Evolutionary conservation across 345 rosid genomes (phyloP), one percentile per base, ranked within the genome.

Genomic region (Moricandia arvensis): DNA sequence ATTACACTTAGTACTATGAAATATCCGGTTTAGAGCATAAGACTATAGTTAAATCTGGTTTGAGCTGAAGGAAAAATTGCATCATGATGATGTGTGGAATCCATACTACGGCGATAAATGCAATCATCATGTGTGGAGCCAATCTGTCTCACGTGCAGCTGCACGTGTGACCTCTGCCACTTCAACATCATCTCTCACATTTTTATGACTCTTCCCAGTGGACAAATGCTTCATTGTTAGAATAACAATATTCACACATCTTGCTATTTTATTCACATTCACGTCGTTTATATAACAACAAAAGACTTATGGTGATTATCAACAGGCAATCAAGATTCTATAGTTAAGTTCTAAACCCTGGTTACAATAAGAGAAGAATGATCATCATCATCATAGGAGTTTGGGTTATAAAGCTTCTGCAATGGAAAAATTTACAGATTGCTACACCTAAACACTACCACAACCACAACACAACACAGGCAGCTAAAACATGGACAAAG

Each of bases 361-460:
- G 47, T 38, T 10, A 37, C 43, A 37, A 9, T 21, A 37, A 37
- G 4, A 37, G 43, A 37, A 9, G 43, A 37, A 4, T 34, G 38
- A 34, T 1, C 38, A 34, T 34, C 9, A 34, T 8, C 31, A 29
- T 29, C 31, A n/a, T 15, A 47, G 16, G 53, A 38, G 45, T 38
- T 38, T 38, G 8, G 41, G 41, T 38, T 13, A n/a, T 47, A 47
- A 13, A 47, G 18, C 17, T 47, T n/a, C 53, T 47, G 17, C 53
- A 47, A n/a, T 47, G 53, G 53, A 47, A 0, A n/a, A 47, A 47
- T 47, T 47, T 72, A 78, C 77, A 78, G 73, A 72, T 66, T 78
- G 49, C 47, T 76, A 78, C 73, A 72, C 77, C 81, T 72, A 66
- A 78, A 78, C 73, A 72, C 63, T 33, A 47, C 65, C 70, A 69